Percentiles rank a stretch among this genome's conserved stretches.
Conservation (phyloP, 768 basidiomycete genomes). For the Lenzites betulinus region DNA sequence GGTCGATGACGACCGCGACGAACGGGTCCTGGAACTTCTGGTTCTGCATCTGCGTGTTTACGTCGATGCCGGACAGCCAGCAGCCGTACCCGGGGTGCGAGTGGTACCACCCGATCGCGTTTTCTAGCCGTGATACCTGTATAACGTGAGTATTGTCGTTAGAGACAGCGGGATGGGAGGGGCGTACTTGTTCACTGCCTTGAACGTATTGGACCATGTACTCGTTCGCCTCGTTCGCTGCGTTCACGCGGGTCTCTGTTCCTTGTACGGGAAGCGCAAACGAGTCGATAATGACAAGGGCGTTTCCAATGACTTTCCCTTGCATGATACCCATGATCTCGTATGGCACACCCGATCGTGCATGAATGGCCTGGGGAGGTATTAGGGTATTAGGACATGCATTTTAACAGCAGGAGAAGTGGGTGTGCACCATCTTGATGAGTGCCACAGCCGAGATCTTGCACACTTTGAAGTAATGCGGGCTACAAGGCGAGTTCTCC, state of each 20-base stretch:
- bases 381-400: background rate
- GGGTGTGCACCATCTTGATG: slow-evolving; percentile 82
- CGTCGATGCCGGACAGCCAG: slow-evolving; percentile 99
- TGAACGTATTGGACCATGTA: slow-evolving; percentile 97
- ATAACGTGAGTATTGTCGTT: background rate
- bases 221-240: slow-evolving; percentile 92
- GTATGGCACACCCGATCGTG: slow-evolving; percentile 94
- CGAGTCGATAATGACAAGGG: slow-evolving; percentile 89
- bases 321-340: slow-evolving; percentile 99
- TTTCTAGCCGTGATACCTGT: slow-evolving; percentile 82
- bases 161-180: background rate
- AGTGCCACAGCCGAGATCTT: slow-evolving; percentile 95
- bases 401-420: too few relatives aligned
- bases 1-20: slow-evolving; percentile 96
- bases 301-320: slow-evolving; percentile 83
- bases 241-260: slow-evolving; percentile 97
- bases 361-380: slow-evolving; percentile 84
- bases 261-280: slow-evolving; percentile 98
- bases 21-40: slow-evolving; percentile 97
- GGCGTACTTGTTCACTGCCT: slow-evolving; percentile 72
- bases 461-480: slow-evolving; percentile 83
- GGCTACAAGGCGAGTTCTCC: slow-evolving; percentile 42
- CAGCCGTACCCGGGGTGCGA: slow-evolving; percentile 99
- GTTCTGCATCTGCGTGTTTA: slow-evolving; percentile 94
- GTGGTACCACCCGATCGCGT: slow-evolving; percentile 97